Conservation (phyloP, 2,329 filamentous ascomycete species). For the Phyllosticta ampelicida region DNA sequence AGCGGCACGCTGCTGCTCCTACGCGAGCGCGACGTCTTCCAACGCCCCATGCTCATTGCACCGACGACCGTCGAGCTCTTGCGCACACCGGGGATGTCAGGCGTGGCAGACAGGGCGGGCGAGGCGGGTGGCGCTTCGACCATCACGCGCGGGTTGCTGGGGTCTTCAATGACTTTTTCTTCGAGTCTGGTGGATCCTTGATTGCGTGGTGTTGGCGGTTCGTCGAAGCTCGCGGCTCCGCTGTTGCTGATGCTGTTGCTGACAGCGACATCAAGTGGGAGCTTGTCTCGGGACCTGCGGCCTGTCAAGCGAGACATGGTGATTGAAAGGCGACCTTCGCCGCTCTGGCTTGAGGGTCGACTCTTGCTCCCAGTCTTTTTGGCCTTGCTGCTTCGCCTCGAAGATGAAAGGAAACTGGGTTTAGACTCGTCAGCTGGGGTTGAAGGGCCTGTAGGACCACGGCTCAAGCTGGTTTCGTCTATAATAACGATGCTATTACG, state of each 20-base stretch:
- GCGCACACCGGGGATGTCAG: not conserved
- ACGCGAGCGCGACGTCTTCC: slow-evolving; percentile 18
- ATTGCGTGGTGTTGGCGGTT: not conserved
- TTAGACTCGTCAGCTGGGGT: slow-evolving; percentile 36
- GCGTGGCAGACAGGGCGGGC: not conserved
- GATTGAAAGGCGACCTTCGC: slow-evolving; percentile 31
- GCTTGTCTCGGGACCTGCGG: slow-evolving; percentile 33
- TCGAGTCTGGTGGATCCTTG: not conserved
- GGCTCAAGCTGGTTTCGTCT: slow-evolving; percentile 26
- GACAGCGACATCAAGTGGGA: slow-evolving; percentile 19
- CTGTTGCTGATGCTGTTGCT: slow-evolving; percentile 12
- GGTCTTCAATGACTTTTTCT: not conserved
- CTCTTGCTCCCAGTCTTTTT: slow-evolving; percentile 26
- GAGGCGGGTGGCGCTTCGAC: slow-evolving; percentile 10
- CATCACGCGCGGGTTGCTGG: slow-evolving; percentile 4
- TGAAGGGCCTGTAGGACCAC: slow-evolving; percentile 25
- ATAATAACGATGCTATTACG: slow-evolving; percentile 31
- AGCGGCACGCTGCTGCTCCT: slow-evolving; percentile 12
- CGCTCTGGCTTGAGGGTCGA: slow-evolving; percentile 32
- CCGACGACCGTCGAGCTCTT: slow-evolving; percentile 19
- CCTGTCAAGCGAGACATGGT: slow-evolving; percentile 30
- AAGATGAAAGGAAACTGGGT: slow-evolving; percentile 21
- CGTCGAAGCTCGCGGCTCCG: not conserved
- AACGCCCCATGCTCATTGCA: slow-evolving; percentile 13
- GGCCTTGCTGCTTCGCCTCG: slow-evolving; percentile 24